Conservation (phyloP, 345 rosid genomes). For the Clausena lansium region DNA sequence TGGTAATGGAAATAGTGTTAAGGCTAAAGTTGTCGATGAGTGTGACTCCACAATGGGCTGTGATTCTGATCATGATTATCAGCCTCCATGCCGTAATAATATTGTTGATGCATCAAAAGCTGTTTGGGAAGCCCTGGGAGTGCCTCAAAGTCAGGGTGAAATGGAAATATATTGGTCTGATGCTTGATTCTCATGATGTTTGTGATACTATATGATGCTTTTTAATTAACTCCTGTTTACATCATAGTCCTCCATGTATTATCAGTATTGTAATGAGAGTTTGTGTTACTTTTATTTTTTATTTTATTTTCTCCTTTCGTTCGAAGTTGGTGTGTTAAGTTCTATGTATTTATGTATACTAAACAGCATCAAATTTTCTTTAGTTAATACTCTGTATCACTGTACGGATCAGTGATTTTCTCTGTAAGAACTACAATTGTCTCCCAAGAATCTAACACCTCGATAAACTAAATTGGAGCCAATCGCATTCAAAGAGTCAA, state of each 20-base stretch:
- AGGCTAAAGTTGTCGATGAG: slow-evolving; percentile 31
- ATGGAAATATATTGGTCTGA: slow-evolving; percentile 25
- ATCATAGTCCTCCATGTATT: no score
- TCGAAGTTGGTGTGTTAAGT: background rate
- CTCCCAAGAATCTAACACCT: background rate
- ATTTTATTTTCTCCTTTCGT: background rate
- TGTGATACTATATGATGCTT: background rate
- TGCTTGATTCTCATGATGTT: background rate
- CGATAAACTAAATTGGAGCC: background rate
- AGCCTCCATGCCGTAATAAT: slow-evolving; percentile 29
- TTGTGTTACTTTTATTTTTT: background rate
- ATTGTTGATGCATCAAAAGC: slow-evolving; percentile 35
- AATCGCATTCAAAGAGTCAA: background rate
- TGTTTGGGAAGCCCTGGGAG: slow-evolving; percentile 27
- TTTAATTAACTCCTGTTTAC: no score
- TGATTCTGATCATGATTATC: slow-evolving; percentile 24
- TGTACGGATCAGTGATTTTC: background rate
- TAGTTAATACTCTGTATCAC: background rate
- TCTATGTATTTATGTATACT: background rate
- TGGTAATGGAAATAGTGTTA: slow-evolving; percentile 22
- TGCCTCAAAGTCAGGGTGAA: slow-evolving; percentile 13
- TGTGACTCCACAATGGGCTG: slow-evolving; percentile 32
- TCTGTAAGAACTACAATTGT: background rate
- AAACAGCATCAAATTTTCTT: background rate
- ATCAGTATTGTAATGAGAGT: background rate